Percentiles rank a stretch among this genome's conserved stretches.
These are phyloP conservation scores for Ricinus communis DNA, from an alignment of 345 rosid genomes.

Conservation along the genomic window DNA sequence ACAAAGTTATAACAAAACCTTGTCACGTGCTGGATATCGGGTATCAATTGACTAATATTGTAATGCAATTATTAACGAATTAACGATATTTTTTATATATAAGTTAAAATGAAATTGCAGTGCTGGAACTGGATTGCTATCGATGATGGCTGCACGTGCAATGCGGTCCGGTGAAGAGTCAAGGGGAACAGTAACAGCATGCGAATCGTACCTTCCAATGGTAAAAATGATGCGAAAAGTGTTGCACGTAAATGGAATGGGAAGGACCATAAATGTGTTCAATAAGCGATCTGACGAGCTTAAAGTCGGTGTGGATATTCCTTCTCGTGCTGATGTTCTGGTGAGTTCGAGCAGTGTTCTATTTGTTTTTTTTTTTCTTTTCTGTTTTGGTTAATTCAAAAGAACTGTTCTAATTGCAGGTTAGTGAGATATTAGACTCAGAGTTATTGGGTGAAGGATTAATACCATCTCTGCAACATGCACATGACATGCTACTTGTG, in stretches of 20 bases:
- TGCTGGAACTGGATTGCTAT: constrained; percentile 92
- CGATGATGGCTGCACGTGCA: constrained; percentile 91
- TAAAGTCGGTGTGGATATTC: constrained; percentile 58
- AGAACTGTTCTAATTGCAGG: constrained; percentile 39
- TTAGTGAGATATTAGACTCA: constrained; percentile 91
- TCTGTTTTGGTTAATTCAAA: neutral
- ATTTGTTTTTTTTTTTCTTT: neutral
- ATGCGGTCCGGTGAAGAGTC: constrained; percentile 30
- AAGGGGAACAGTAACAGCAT: constrained; percentile 65
- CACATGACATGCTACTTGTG: constrained; percentile 75
- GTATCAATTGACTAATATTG: constrained; percentile 33
- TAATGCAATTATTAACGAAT: no score
- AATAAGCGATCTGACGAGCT: constrained; percentile 86
- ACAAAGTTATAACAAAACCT: constrained; percentile 57
- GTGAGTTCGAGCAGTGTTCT: constrained; percentile 43
- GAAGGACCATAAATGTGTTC: constrained; percentile 49
- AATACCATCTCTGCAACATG: constrained; percentile 89
- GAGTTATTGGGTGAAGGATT: constrained; percentile 95
- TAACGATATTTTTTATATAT: no score
- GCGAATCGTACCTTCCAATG: constrained; percentile 95
- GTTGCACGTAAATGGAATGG: constrained; percentile 63
- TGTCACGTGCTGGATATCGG: constrained; percentile 92
- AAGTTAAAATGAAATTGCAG: no score
- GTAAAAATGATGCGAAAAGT: constrained; percentile 86
- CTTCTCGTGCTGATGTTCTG: constrained; percentile 72